Evolutionary conservation across 1,284 basidiomycete genomes (phyloP).

Genomic region (Cutaneotrichosporon dermatis): DNA sequence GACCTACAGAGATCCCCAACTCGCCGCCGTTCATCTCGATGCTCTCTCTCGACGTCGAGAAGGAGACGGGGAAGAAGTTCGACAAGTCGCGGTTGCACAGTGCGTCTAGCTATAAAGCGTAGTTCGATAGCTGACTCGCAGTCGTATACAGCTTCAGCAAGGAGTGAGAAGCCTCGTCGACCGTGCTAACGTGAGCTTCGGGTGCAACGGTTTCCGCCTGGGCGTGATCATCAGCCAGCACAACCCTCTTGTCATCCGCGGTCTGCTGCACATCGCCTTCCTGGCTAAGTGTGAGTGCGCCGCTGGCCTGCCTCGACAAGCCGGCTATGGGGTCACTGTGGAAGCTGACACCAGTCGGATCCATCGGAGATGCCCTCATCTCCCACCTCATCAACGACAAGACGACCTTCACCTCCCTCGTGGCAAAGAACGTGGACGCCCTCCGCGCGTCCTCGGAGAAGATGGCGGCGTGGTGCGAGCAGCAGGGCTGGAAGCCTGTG

Average conservation of each 20-base stretch:
- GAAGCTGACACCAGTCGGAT: constrained; percentile 30
- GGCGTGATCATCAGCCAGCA: constrained; percentile 48
- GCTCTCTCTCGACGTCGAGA: constrained; percentile 46
- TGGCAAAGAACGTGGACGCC: constrained; percentile 28
- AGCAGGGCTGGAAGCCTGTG: constrained; percentile 38
- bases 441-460: constrained; percentile 39
- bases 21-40: constrained; percentile 46
- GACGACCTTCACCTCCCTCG: constrained; percentile 27
- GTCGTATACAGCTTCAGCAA: constrained; percentile 48
- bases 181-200: constrained; percentile 38
- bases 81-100: constrained; percentile 45
- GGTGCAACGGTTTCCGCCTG: constrained; percentile 49
- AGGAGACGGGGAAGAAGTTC: constrained; percentile 46
- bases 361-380: constrained; percentile 43
- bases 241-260: constrained; percentile 45
- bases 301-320: neutral
- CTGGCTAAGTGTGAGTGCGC: constrained; percentile 37
- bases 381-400: constrained; percentile 36
- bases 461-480: constrained; percentile 37
- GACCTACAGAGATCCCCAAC: constrained; percentile 25
- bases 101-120: constrained; percentile 12
- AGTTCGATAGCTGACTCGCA: constrained; percentile 11
- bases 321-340: too few relatives aligned
- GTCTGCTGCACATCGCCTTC: constrained; percentile 41
- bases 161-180: constrained; percentile 32